Base-by-base conservation (phyloP, 768 basidiomycete genomes). In the Gautieria morchelliformis region DNA sequence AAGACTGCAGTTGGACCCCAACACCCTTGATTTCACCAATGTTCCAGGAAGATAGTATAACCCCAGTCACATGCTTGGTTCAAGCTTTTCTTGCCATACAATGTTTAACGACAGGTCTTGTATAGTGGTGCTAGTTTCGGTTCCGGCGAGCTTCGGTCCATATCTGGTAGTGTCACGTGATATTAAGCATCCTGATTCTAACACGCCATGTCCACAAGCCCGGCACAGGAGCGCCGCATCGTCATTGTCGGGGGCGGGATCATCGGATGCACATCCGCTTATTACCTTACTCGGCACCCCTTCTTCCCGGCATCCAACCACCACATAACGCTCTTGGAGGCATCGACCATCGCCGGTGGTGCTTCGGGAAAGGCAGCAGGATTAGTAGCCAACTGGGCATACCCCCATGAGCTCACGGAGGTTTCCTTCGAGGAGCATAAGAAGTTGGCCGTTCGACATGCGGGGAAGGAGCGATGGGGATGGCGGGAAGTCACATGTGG, bases 201-300 rank as follows among this genome's bases (percentile, higher is more conserved):
- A 27, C 27, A 7, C 30, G 35, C 8, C 33, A 37, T 40, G 33
- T 52, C 51, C 6, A 52, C 37, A 19, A 8, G 9, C 14, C 20
- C 58, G 1, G n/a, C 44, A 20, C 37, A 52, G 45, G 58, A 53
- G 27, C 54, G 22, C 27, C 60, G 67, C 50, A 83, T 93, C 54
- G 78, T 89, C 32, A 80, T 94, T 59, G 76, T 94, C 59, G 91
- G 92, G 27, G 92, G 84, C 20, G 92, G 92, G 0, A 92, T 93
- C 62, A 86, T 93, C 41, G 92, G 92, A 9, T 83, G 85, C 58
- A 85, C 85, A 1, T 87, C 84, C 0, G 89, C 90, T 14, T 93
- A 89, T 72, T 92, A 87, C 68, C 75, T 91, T 52, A 72, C 85
- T 14, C 75, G 75, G 22, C 82, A 85, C 60, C 78, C 80, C 4